Base-by-base conservation (phyloP, 148 eudicot genomes). In the Vaccinium corymbosum region DNA sequence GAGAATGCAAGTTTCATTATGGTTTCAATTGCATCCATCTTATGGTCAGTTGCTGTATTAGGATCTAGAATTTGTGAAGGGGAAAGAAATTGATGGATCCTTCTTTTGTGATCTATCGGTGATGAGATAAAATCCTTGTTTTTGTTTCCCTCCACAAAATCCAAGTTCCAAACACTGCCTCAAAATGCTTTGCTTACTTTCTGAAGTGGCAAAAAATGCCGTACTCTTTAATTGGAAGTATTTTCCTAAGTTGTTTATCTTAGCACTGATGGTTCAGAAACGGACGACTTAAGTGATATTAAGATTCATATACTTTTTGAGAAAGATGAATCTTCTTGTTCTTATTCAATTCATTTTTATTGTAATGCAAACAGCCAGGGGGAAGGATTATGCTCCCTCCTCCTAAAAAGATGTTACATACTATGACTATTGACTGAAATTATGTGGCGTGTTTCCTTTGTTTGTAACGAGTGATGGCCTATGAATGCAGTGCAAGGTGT, bases 401-500 rank as follows among this genome's bases (percentile, higher is more conserved):
- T 42, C 6, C 46, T 42, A 4, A 42, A 42, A 42, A 4, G 6
- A 4, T 42, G 46, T 3, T 42, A 42, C 5, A 42, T 42, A 42
- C 25, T 64, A 32, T 64, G 22, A 64, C 11, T 22, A 22, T 64
- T 79, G 38, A 25, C 22, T 53, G 48, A 25, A 27, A 4, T 15
- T 50, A 2, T 9, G 7, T 22, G 19, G 46, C 1, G 14, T 46
- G 29, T 53, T 68, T 20, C 14, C 20, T 22, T 42, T 68, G 71
- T 76, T 27, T 64, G 10, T 81, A 49, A 46, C 22, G 22, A 7
- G 25, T 56, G 42, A 1, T 87, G 83, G 76, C 57, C 80, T n/a
- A 50, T 79, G 66, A 46, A 59, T 90, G 94, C 94, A 95, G 98
- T 95, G 98, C 92, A 95, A 95, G 91, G 97, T 94, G 38, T 95